A percentile compares a stretch with the other conserved stretches of the same genome.
These are phyloP conservation scores for Endocalyx cinctus DNA, from an alignment of 2,329 filamentous ascomycete genomes.

Conservation along the genomic window DNA sequence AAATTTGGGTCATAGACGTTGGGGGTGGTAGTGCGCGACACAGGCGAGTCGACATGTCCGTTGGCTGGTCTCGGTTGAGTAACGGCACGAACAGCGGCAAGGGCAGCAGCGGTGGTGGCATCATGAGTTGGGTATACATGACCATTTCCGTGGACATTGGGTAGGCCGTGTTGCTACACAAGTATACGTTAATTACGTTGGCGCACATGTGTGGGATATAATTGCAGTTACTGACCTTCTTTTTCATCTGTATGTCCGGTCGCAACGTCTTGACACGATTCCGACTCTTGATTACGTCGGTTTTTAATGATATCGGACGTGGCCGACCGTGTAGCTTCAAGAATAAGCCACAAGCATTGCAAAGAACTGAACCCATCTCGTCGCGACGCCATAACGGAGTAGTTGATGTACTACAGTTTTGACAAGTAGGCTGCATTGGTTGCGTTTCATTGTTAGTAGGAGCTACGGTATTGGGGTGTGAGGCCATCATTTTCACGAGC, in stretches of 20 bases:
- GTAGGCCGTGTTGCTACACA: slow-evolving; percentile 34
- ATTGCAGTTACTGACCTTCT: slow-evolving; percentile 61
- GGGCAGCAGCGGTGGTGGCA: slow-evolving; percentile 50
- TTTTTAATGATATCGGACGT: slow-evolving; percentile 93
- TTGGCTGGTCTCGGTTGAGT: slow-evolving; percentile 66
- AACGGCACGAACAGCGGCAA: slow-evolving; percentile 46
- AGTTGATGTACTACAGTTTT: slow-evolving; percentile 93
- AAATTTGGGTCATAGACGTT: slow-evolving; percentile 70
- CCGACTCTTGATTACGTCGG: slow-evolving; percentile 98
- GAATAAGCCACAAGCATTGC: slow-evolving; percentile 97
- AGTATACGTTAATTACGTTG: no score
- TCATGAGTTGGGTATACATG: slow-evolving; percentile 52
- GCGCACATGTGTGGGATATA: no score
- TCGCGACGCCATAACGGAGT: slow-evolving; percentile 97
- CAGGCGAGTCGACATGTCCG: slow-evolving; percentile 68
- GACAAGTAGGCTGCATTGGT: slow-evolving; percentile 83
- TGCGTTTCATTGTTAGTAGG: slow-evolving; percentile 53
- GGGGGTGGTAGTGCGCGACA: slow-evolving; percentile 76
- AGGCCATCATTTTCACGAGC: slow-evolving; percentile 27
- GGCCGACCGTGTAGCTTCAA: slow-evolving; percentile 93
- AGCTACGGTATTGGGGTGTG: slow-evolving; percentile 37
- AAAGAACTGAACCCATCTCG: slow-evolving; percentile 90
- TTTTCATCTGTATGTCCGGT: slow-evolving; percentile 72
- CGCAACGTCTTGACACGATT: slow-evolving; percentile 90
- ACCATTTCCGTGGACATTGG: slow-evolving; percentile 45